Base-by-base conservation (phyloP, 768 basidiomycete species). In the Serpula lacrymans region DNA sequence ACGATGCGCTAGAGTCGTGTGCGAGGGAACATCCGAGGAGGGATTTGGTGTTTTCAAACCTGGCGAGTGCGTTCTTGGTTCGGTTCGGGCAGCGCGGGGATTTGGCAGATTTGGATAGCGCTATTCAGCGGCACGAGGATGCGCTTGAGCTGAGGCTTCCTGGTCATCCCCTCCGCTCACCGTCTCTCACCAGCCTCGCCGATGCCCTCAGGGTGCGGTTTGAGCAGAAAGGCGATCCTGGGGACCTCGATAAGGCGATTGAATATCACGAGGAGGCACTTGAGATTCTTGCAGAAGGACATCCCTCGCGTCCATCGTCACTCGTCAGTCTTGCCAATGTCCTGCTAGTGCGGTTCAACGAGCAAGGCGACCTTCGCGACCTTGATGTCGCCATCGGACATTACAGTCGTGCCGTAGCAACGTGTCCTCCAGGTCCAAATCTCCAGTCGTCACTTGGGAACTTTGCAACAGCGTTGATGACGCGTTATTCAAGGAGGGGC, bases 201-300 rank as follows among this genome's bases (percentile, higher is more conserved):
- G 21, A 12, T 57, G 57, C 34, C 33, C 62, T 35, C 42, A 49
- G 50, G 33, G 45, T 26, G 33, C 55, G 62, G 18, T 65, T 62
- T 29, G 46, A 49, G 17, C 48, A 49, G 37, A 26, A 39, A 24
- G 34, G 37, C 7, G 46, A 58, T 35, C 46, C 52, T 3, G 48
- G 49, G 14, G 50, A 58, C 47, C 54, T 64, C 31, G 46, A 51
- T 18, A 43, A 35, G 7, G 50, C 52, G 17, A 59, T 63, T 1
- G 43, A 53, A 23, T 39, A 50, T 33, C 51, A 61, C 34, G 50
- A 50, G 3, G 54, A 62, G 39, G 61, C 57, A 11, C 50, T 63
- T 8, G 20, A 38, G 3, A 43, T 40, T 32, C 45, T 42, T 12
- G 50, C 55, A 11, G 36, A 37, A 12, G 43, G 49, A 16, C 46